Base-by-base conservation (phyloP, 805 yeast species). In the Saccharomycopsis amapae region DNA sequence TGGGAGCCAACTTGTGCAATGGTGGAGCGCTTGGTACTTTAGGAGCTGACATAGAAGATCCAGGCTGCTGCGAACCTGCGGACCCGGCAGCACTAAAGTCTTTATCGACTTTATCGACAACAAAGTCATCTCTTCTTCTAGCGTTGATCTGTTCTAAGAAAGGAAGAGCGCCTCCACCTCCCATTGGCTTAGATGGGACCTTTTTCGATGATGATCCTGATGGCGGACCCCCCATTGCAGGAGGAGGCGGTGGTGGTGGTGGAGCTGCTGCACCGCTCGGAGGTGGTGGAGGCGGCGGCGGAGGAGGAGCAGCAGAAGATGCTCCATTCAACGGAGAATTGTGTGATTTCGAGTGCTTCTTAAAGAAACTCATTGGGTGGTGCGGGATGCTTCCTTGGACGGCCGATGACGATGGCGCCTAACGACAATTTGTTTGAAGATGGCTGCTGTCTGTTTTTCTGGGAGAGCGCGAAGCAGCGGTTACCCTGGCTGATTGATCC, bases 81-180 rank as follows among this genome's bases (percentile, higher is more conserved):
- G 51, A 48, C 19, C 49, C 40, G 5, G 62, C 59, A 10, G 63
- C 58, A 9, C 33, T 40, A 50, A 56, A 51, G 43, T 48, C 40
- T n/a, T 51, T 38, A 12, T 62, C 62, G 4, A 59, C 62, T 5
- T 62, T 57, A 43, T 70, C 77, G n/a, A 77, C 66, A 17, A 75
- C 79, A 56, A 64, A 57, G 1, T 71, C 50, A 20, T 78, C 79
- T 51, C 72, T 67, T 59, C 82, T 66, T 56, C 72, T 75, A 33
- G 72, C 69, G 52, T 76, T 75, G 43, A 78, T 78, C 46, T 77
- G 75, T 1, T 76, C 78, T 37, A 78, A 63, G 54, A 78, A 78
- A 5, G 85, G 83, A 18, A 77, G 57, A 0, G 67, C 71, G 1
- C 76, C 77, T 25, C 46, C 44, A 15, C 53, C 45, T 5, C 55